These are phyloP conservation scores for Candida schatavii DNA, from an alignment of 805 yeast species.

Conservation along the genomic window DNA sequence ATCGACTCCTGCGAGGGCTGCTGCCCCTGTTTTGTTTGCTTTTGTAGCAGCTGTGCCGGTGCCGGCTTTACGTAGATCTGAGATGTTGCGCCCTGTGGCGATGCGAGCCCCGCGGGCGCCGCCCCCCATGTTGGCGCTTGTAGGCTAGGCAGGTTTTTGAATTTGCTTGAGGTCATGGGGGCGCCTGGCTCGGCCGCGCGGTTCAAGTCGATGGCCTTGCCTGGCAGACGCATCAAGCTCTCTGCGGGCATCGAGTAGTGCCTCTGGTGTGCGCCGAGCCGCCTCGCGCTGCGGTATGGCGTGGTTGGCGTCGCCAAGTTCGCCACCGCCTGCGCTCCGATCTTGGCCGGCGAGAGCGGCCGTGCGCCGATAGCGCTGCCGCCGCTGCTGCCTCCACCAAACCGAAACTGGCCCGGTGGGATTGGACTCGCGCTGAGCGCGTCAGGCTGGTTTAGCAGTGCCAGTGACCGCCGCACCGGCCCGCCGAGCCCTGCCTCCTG, in stretches of 20 bases:
- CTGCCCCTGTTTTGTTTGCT: slow-evolving; percentile 25
- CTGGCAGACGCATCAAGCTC: slow-evolving; percentile 5
- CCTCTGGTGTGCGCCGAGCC: slow-evolving; percentile 31
- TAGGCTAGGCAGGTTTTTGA: not conserved
- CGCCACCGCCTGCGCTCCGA: slow-evolving; percentile 73
- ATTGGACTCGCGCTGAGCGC: slow-evolving; percentile 26
- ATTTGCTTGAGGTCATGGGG: not conserved
- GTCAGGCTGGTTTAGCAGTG: slow-evolving; percentile 10
- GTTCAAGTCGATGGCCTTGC: slow-evolving; percentile 6
- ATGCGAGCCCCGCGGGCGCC: slow-evolving; percentile 6
- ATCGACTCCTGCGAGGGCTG: slow-evolving; percentile 42
- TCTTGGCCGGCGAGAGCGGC: slow-evolving; percentile 64
- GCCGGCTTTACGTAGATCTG: slow-evolving; percentile 41
- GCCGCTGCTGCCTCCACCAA: slow-evolving; percentile 20
- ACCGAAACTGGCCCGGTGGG: slow-evolving; percentile 34
- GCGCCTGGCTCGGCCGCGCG: slow-evolving; percentile 6
- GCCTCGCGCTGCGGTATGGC: slow-evolving; percentile 23
- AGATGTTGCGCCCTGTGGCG: slow-evolving; percentile 27
- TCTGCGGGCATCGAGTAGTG: slow-evolving; percentile 44
- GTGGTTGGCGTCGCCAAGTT: slow-evolving; percentile 35
- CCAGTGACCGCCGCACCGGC: slow-evolving; percentile 1
- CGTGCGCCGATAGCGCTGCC: slow-evolving; percentile 14
- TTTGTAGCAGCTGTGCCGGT: slow-evolving; percentile 40
- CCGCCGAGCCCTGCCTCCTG: not conserved
- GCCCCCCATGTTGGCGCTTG: slow-evolving; percentile 18